Base-by-base conservation (phyloP, 2,329 filamentous ascomycete species). In the Coniochaeta sp. region DNA sequence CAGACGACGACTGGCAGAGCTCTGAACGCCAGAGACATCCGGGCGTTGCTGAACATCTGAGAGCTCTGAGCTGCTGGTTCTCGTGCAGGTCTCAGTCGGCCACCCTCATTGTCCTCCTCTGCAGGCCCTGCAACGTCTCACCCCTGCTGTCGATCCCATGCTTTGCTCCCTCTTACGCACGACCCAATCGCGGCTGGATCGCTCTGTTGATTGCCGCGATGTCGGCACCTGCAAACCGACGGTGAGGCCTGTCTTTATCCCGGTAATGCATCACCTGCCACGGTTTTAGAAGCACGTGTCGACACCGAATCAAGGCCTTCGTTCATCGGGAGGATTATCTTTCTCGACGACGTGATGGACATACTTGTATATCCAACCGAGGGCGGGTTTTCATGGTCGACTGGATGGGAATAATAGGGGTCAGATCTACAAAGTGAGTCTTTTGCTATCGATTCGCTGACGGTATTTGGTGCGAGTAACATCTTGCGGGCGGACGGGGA, bases 401-500 rank as follows among this genome's bases (percentile, higher is more conserved):
- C 8, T 8, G 33, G 8, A 20, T 4, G 18, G 3, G 16, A 10
- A 5, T 9, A 20, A 8, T 10, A 22, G 16, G 38, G 38, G 38
- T 26, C 18, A 24, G 38, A 24, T 42, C 38, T 14, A 42, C 38
- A 14, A 42, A 7, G n/a, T n/a, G 4, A 14, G 10, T 4, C 22
- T 9, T 14, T 22, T 10, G 22, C 16, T 13, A 26, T 42, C 38
- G 38, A 42, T 42, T 42, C 20, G 38, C 38, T 26, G 18, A 5
- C 20, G 20, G 18, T 20, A n/a, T 22, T 22, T 24, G 35, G 18
- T 24, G 7, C 12, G 6, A 47, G 42, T 13, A 47, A 20, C 12
- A 12, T 40, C 14, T 47, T 9, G 26, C 45, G 45, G 45, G 45
- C 45, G 45, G 45, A 48, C 45, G 45, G 45, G 45, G 45, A 48